phyloP scores from a whole-genome alignment of 2,329 filamentous ascomycete species.

The Nemania serpens region DNA sequence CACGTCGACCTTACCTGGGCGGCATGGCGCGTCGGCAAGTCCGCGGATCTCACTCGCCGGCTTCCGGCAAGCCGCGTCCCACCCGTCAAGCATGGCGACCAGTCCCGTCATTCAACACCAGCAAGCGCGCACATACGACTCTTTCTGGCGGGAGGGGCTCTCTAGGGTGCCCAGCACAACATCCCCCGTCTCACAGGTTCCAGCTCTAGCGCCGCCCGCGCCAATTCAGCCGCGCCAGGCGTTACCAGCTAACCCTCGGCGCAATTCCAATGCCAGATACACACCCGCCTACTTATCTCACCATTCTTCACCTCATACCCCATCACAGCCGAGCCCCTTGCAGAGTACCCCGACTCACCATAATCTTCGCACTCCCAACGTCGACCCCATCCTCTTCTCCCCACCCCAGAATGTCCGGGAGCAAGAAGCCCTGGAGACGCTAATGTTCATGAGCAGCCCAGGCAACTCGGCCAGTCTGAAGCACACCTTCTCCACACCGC shows the following conservation, averaged over 20 bases:
- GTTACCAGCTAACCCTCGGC: constrained; percentile 49
- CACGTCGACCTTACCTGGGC: constrained; percentile 58
- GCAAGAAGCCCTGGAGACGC: constrained; percentile 79
- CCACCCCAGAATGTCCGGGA: constrained; percentile 73
- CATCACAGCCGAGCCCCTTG: constrained; percentile 47
- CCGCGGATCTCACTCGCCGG: constrained; percentile 51
- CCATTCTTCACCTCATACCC: constrained; percentile 51
- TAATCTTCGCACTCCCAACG: constrained; percentile 44
- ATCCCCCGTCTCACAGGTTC: constrained; percentile 42
- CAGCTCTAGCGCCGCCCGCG: constrained; percentile 58
- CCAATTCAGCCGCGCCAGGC: constrained; percentile 56
- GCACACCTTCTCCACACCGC: constrained; percentile 54
- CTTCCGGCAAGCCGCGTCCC: constrained; percentile 41
- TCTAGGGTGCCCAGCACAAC: constrained; percentile 46
- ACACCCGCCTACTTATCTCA: constrained; percentile 57
- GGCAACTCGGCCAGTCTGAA: constrained; percentile 70
- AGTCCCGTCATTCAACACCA: constrained; percentile 37
- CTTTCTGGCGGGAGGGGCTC: constrained; percentile 51
- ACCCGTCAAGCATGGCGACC: constrained; percentile 37
- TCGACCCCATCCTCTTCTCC: constrained; percentile 65
- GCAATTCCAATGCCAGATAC: constrained; percentile 56
- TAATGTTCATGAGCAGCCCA: constrained; percentile 82
- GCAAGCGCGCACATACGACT: constrained; percentile 47
- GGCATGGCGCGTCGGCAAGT: constrained; percentile 59
- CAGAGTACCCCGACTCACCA: constrained; percentile 45